Base-by-base conservation (phyloP, 257 asterid genomes). In the Capsicum pubescens region DNA sequence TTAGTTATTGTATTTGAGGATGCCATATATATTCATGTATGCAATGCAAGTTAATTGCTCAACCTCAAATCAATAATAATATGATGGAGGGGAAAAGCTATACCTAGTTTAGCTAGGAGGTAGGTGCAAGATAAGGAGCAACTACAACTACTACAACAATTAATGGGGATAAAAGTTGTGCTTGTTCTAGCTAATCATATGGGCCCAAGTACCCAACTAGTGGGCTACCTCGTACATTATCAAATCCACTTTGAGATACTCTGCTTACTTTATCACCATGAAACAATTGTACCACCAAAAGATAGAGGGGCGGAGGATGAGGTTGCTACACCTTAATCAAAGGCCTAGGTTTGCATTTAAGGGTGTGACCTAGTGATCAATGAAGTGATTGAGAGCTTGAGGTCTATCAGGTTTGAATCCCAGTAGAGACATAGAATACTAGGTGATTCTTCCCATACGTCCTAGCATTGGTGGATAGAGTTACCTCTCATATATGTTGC, bases 141-240 rank as follows among this genome's bases (percentile, higher is more conserved):
- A 39, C 14, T 68, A 14, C 26, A 36, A 68, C 52, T 36, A 68
- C 52, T 39, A 15, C 14, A 35, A 19, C 50, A 67, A 67, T 35
- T 67, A 35, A 36, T 14, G 26, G 77, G 77, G 77, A 4, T 39
- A 68, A 15, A 68, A 39, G 77, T 8, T 68, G 26, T 68, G 26
- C 77, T 67, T 68, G 52, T 12, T 9, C 48, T 2, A 39, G 52
- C 7, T 7, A 50, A 67, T 67, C 76, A 67, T 36, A 68, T 68
- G 77, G 77, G 77, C 77, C 77, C 36, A 68, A 7, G 54, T 68
- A 68, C 77, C 77, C 36, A 68, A 7, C 77, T 68, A 68, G 26
- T 68, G 77, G 54, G 14, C 26, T 68, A 68, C 54, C 77, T 19
- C 21, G 52, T 68, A 68, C 77, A 67, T 39, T 39, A 39, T 67